phyloP scores from a whole-genome alignment of 2,329 filamentous ascomycete genomes.

The Daldinia eschscholtzii region DNA sequence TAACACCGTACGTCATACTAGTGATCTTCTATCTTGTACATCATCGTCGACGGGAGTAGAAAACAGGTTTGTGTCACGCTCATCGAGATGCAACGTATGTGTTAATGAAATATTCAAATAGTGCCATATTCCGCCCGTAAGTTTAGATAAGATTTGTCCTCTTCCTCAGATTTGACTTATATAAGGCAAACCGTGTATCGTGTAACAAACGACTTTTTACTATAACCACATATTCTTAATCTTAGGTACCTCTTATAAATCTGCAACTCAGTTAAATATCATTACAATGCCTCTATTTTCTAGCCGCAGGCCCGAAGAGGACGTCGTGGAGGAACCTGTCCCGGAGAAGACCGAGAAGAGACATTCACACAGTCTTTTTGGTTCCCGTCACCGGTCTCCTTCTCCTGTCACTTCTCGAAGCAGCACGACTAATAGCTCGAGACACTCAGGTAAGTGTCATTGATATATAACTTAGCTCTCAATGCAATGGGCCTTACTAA shows the following conservation, averaged over 20 bases:
- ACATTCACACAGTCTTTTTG: slow-evolving; percentile 54
- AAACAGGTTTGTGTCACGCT: slow-evolving; percentile 47
- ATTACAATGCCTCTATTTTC: slow-evolving; percentile 52
- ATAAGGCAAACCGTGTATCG: background rate
- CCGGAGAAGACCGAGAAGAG: slow-evolving; percentile 57
- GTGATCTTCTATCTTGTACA: slow-evolving; percentile 42
- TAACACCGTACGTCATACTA: slow-evolving; percentile 47
- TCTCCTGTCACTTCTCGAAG: slow-evolving; percentile 43
- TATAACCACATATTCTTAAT: slow-evolving; percentile 3
- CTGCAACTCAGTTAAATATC: slow-evolving; percentile 1
- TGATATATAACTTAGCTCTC: slow-evolving; percentile 7
- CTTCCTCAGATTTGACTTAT: background rate
- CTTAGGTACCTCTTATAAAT: slow-evolving; percentile 7
- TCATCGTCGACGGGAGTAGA: slow-evolving; percentile 30
- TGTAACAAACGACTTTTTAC: background rate
- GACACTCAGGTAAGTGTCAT: slow-evolving; percentile 44
- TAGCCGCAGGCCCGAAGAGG: slow-evolving; percentile 50
- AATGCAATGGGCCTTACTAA: background rate
- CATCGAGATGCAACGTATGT: slow-evolving; percentile 31
- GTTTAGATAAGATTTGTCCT: background rate
- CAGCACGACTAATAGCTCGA: slow-evolving; percentile 46
- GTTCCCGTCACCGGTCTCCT: slow-evolving; percentile 55
- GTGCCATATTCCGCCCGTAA: slow-evolving; percentile 11
- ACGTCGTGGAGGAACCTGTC: slow-evolving; percentile 59
- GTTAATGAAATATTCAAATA: slow-evolving; percentile 46